Percentiles rank a stretch among this genome's conserved stretches.
These are phyloP conservation scores for Neophaeococcomyces aloes DNA, from an alignment of 2,329 filamentous ascomycete genomes.

Conservation along the genomic window DNA sequence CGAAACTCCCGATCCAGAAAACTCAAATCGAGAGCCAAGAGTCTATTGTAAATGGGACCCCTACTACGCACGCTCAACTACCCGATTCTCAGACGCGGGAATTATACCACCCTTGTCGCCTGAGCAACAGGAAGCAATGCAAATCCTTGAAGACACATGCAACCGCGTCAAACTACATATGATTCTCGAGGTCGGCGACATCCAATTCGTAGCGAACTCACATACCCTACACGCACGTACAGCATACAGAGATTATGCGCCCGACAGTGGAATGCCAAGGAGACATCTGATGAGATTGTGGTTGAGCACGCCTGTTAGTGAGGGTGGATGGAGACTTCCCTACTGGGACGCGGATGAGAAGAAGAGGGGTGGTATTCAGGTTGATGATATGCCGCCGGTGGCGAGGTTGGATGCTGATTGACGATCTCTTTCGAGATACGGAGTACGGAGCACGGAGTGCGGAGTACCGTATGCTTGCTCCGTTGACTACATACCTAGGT, in stretches of 20 bases:
- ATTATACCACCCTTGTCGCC: slow-evolving; percentile 61
- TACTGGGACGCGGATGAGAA: slow-evolving; percentile 72
- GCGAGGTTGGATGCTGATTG: slow-evolving; percentile 69
- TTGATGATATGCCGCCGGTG: slow-evolving; percentile 65
- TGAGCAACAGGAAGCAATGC: slow-evolving; percentile 57
- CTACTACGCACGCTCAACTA: slow-evolving; percentile 70
- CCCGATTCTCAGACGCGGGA: slow-evolving; percentile 61
- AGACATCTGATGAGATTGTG: slow-evolving; percentile 75
- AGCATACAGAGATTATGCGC: slow-evolving; percentile 61
- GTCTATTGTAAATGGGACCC: slow-evolving; percentile 85
- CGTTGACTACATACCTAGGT: no score
- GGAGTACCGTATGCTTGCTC: no score
- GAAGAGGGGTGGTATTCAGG: slow-evolving; percentile 82
- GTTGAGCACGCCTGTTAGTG: slow-evolving; percentile 68
- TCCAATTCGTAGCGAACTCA: slow-evolving; percentile 73
- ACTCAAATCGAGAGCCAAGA: slow-evolving; percentile 40
- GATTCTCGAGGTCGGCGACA: slow-evolving; percentile 76
- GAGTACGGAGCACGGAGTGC: not conserved
- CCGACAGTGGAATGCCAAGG: slow-evolving; percentile 37
- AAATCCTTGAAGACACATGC: slow-evolving; percentile 66
- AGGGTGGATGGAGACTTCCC: slow-evolving; percentile 77
- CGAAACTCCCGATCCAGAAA: slow-evolving; percentile 46
- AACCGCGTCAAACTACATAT: slow-evolving; percentile 66
- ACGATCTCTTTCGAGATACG: not conserved
- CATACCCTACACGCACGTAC: slow-evolving; percentile 75